phyloP scores from a whole-genome alignment of 31 red algal genomes.

The Odonthalia washingtoniensis region DNA sequence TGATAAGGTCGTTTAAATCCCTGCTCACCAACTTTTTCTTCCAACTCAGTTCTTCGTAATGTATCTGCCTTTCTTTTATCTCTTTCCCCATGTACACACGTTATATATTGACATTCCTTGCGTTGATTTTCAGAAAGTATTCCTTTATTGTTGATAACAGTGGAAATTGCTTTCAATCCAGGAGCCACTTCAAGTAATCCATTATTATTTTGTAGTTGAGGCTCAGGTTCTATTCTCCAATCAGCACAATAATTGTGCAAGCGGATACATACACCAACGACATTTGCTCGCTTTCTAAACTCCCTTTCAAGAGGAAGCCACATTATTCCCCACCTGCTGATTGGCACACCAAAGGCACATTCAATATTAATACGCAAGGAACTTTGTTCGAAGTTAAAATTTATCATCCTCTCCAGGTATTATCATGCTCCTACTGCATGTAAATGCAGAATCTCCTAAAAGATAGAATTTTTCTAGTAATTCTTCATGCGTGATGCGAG shows the following conservation, averaged over 20 bases:
- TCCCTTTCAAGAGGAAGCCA: neutral
- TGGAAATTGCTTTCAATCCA: neutral
- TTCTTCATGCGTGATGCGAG: neutral
- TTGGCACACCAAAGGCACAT: neutral
- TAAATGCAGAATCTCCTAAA: neutral
- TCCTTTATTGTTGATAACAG: neutral
- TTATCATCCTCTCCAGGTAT: neutral
- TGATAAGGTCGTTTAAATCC: neutral
- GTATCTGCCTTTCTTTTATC: neutral
- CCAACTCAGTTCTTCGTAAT: neutral
- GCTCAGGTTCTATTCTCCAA: neutral
- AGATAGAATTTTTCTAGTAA: neutral
- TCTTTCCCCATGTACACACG: neutral
- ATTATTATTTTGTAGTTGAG: neutral
- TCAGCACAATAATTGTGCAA: neutral
- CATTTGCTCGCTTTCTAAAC: neutral
- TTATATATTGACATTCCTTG: neutral
- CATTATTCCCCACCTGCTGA: neutral
- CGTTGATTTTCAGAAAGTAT: neutral
- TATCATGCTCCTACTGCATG: neutral
- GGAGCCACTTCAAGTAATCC: neutral
- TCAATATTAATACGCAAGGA: no score
- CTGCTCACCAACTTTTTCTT: neutral
- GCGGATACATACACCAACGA: neutral
- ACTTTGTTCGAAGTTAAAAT: neutral